Evolutionary conservation across 495 filamentous ascomycete genomes (phyloP).

Genomic region (Aspergillus carlsbadensis): DNA sequence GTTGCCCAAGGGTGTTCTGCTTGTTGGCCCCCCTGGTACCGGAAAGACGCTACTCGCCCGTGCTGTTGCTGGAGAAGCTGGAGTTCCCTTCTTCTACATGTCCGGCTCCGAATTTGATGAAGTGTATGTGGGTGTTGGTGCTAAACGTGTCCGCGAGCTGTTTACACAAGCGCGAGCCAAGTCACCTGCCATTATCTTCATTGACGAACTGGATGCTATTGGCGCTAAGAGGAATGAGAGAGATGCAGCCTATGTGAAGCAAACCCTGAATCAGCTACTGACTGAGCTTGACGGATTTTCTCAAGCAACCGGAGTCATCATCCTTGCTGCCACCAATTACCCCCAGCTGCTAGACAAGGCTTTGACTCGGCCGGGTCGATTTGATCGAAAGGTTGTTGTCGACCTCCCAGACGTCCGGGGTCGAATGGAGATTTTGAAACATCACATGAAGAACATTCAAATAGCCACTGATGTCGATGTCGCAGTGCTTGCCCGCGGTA

Average conservation of each 20-base stretch:
- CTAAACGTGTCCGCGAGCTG: conserved; percentile 96
- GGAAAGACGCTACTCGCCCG: conserved; percentile 97
- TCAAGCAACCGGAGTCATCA: conserved; percentile 89
- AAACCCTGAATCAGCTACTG: conserved; percentile 94
- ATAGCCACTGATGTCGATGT: conserved; percentile 76
- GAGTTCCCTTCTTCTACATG: conserved; percentile 99
- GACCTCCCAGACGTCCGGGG: conserved; percentile 94
- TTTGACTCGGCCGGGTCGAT: conserved; percentile 88
- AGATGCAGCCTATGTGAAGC: conserved; percentile 94
- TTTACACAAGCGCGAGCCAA: conserved; percentile 85
- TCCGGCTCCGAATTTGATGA: conserved; percentile 98
- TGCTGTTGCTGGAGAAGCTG: conserved; percentile 94
- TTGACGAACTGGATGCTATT: conserved; percentile 96
- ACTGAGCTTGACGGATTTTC: conserved; percentile 98
- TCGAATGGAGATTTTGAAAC: conserved; percentile 83
- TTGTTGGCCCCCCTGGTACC: conserved; percentile 94
- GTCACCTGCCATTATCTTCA: conserved; percentile 95
- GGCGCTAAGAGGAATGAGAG: conserved; percentile 90
- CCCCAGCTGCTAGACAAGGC: conserved; percentile 93
- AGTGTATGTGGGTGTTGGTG: conserved; percentile 96
- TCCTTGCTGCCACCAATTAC: conserved; percentile 94
- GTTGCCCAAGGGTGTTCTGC: conserved; percentile 91
- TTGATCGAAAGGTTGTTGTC: conserved; percentile 87
- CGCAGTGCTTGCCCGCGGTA: conserved; percentile 76
- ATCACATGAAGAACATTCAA: conserved; percentile 88